Conservation (phyloP, 345 rosid species). For the Pugionium cornutum region DNA sequence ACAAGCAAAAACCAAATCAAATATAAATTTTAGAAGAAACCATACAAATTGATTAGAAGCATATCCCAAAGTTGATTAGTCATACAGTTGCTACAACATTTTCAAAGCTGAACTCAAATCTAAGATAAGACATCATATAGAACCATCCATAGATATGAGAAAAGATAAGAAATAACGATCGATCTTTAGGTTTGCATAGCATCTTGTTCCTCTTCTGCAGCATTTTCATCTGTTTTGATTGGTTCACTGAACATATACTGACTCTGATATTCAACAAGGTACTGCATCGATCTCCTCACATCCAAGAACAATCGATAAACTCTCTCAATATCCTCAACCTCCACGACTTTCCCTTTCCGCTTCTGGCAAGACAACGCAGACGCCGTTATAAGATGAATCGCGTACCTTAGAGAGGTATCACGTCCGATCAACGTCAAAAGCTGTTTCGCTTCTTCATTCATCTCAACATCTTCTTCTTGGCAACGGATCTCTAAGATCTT, state of each 20-base stretch:
- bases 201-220: constrained; percentile 44
- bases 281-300: constrained; percentile 91
- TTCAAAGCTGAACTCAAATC: too few relatives aligned
- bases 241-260: constrained; percentile 89
- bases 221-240: constrained; percentile 41
- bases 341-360: constrained; percentile 78
- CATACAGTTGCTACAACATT: too few relatives aligned
- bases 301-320: constrained; percentile 84
- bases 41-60: too few relatives aligned
- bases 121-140: too few relatives aligned
- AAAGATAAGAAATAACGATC: not conserved
- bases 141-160: not conserved
- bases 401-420: constrained; percentile 89
- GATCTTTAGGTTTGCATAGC: constrained; percentile 48
- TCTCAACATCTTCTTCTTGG: constrained; percentile 93
- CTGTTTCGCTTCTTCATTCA: constrained; percentile 79
- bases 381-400: constrained; percentile 82
- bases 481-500: constrained; percentile 85
- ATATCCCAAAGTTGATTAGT: too few relatives aligned
- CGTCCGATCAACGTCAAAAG: constrained; percentile 78
- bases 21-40: too few relatives aligned
- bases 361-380: constrained; percentile 83
- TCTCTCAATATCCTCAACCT: constrained; percentile 66
- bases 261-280: constrained; percentile 73
- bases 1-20: too few relatives aligned